These are phyloP conservation scores for Leccinum rimulosum DNA, from an alignment of 768 basidiomycete genomes.

Conservation along the genomic window DNA sequence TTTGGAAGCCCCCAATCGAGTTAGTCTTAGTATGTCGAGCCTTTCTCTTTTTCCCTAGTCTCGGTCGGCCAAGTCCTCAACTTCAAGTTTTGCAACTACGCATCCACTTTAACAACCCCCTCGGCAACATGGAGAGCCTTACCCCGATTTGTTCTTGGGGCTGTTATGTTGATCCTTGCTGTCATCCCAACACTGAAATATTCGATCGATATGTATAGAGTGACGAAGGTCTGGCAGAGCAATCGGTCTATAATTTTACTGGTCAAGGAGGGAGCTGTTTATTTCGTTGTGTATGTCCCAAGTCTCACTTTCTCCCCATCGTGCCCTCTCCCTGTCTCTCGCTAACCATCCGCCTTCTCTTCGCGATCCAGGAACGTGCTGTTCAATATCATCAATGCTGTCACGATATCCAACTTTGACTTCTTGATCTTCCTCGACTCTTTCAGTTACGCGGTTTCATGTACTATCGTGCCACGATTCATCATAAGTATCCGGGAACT, in stretches of 20 bases:
- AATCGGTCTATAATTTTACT: background rate
- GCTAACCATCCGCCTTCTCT: background rate
- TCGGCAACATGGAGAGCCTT: background rate
- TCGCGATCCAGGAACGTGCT: background rate
- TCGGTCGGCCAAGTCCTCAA: background rate
- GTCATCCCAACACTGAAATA: background rate
- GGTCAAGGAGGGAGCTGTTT: background rate
- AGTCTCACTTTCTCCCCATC: background rate
- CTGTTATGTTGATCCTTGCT: background rate
- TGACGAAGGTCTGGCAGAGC: background rate
- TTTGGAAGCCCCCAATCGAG: background rate
- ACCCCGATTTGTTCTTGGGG: background rate
- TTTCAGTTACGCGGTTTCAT: background rate
- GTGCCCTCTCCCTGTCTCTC: background rate
- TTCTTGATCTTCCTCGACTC: background rate
- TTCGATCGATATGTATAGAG: background rate
- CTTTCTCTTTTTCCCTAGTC: background rate
- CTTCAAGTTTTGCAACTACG: background rate
- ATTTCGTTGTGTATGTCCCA: background rate
- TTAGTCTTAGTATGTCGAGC: background rate
- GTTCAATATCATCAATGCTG: background rate
- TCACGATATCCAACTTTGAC: background rate
- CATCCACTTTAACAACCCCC: background rate
- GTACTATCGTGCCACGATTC: background rate
- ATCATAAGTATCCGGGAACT: background rate